Conservation (phyloP, 2,329 filamentous ascomycete genomes). For the Zymoseptoria tritici region DNA sequence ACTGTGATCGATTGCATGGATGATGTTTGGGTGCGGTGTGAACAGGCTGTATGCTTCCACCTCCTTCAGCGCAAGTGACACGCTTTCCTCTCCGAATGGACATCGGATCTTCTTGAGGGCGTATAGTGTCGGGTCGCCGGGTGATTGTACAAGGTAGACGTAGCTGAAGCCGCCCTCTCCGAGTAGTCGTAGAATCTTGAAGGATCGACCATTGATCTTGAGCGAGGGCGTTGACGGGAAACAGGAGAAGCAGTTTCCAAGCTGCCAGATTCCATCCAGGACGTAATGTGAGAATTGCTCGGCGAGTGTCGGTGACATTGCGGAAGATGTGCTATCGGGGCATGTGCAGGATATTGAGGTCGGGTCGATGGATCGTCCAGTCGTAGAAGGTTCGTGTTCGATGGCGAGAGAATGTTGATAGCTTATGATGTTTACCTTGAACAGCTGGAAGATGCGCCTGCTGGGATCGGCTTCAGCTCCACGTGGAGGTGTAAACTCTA, state of each 20-base stretch:
- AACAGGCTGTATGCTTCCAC: slow-evolving; percentile 96
- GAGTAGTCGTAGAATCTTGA: slow-evolving; percentile 89
- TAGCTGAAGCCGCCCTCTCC: slow-evolving; percentile 99
- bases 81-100: slow-evolving; percentile 93
- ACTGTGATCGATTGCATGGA: slow-evolving; percentile 74
- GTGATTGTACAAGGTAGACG: slow-evolving; percentile 96
- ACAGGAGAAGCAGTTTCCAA: slow-evolving; percentile 92
- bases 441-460: too few relatives aligned
- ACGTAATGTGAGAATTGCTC: slow-evolving; percentile 51
- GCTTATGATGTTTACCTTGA: not conserved
- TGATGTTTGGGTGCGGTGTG: slow-evolving; percentile 73
- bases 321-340: not conserved
- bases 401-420: not conserved
- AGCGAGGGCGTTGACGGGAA: slow-evolving; percentile 90
- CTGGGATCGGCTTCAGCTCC: not conserved
- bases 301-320: slow-evolving; percentile 23
- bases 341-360: not conserved
- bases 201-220: slow-evolving; percentile 88
- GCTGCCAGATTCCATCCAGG: slow-evolving; percentile 80
- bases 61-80: slow-evolving; percentile 89
- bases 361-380: not conserved
- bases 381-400: not conserved
- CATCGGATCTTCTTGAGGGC: slow-evolving; percentile 98
- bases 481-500: not conserved
- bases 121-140: slow-evolving; percentile 71